Base-by-base conservation (phyloP, 78 protist species). In the Isochrysis galbana region DNA sequence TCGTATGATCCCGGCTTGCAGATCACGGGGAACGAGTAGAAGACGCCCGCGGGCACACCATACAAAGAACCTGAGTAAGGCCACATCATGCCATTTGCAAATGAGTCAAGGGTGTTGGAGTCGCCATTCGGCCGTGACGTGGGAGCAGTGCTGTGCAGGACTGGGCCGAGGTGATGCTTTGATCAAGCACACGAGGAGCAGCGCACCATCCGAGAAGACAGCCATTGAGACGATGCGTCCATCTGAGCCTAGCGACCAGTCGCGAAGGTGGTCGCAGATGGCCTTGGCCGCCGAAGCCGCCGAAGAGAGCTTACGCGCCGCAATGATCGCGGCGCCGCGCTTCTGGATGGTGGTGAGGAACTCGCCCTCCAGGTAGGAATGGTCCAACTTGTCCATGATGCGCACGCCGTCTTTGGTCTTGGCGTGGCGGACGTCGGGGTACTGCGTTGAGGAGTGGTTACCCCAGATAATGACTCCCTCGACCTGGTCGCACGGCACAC, bases 311-410 rank as follows among this genome's bases (percentile, higher is more conserved):
- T 95, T 92, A 77, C 97, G 94, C 11, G 95, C 95, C 44, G 46
- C 61, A 88, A 97, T 94, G 87, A 98, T 94, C 29, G 96, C 98
- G 29, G 97, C 98, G 77, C 99, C 99, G 74, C 99, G 97, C 54
- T 89, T 41, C 94, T 97, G 99, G 54, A 97, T 97, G 25, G 84
- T 47, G 82, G 94, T 83, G 51, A 98, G 67, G 74, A 97, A 94
- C 26, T 91, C 94, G 72, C 84, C 91, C 77, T 93, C 67, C 41
- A 96, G 82, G 96, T 96, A 96, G 72, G 84, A 87, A 1, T 82
- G 87, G 94, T 95, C 96, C 39, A 38, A 54, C 67, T 54, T 54
- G 32, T 54, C 32, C 67, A 54, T 54, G 67, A 10, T 19, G 67
- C 67, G 36, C 29, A 29, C 2, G 38, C 36, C 25, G 87, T 47